Conservation (phyloP, 768 basidiomycete species). For the Leucogyrophana mollusca region DNA sequence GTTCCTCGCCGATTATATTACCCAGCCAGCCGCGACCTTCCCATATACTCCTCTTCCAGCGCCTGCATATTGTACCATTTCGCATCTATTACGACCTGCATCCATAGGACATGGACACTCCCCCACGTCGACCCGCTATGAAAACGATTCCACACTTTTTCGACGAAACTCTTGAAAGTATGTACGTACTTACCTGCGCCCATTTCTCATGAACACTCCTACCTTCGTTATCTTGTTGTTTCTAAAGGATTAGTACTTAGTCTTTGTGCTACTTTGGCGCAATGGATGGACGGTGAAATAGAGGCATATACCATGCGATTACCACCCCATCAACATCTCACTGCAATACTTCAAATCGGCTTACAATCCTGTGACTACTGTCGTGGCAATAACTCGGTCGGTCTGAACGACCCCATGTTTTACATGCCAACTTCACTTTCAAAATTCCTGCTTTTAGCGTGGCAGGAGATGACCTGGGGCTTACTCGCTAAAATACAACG, state of each 20-base stretch:
- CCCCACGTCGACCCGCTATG: neutral
- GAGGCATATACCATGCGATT: no score
- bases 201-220: slow-evolving; percentile 3
- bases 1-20: slow-evolving; percentile 14
- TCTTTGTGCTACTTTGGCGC: no score
- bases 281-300: no score
- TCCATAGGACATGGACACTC: slow-evolving; percentile 1
- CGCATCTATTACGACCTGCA: slow-evolving; percentile 21
- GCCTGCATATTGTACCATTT: slow-evolving; percentile 23
- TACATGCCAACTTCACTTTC: no score
- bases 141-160: neutral
- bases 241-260: neutral
- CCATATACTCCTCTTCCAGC: slow-evolving; percentile 16
- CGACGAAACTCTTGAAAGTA: slow-evolving; percentile 2
- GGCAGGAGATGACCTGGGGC: no score
- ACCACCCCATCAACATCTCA: no score
- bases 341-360: no score
- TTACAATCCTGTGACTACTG: no score
- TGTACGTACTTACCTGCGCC: slow-evolving; percentile 12
- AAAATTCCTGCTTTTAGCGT: no score
- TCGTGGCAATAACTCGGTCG: no score
- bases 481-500: no score
- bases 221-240: slow-evolving; percentile 2
- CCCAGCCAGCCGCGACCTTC: slow-evolving; percentile 9
- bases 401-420: no score